Evolutionary conservation across 176 grass and related monocot species (phyloP).

Genomic region (Microstegium vimineum): DNA sequence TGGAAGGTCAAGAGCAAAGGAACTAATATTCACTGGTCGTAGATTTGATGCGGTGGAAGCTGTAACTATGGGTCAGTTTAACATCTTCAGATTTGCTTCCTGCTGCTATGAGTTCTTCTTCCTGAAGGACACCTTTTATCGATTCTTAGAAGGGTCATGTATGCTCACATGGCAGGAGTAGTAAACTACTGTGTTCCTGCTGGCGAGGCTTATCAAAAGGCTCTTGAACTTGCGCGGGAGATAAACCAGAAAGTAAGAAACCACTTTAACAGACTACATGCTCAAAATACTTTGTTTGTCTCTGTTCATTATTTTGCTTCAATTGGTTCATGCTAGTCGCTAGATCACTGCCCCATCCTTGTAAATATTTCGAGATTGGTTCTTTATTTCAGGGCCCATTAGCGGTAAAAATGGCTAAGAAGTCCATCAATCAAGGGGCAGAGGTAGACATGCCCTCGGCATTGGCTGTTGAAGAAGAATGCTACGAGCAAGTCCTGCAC

Average conservation of each 20-base stretch:
- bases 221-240: slow-evolving; percentile 69
- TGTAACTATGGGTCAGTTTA: slow-evolving; percentile 48
- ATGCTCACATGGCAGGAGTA: slow-evolving; percentile 46
- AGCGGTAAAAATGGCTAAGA: slow-evolving; percentile 89
- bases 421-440: slow-evolving; percentile 62
- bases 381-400: slow-evolving; percentile 62
- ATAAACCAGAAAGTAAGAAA: slow-evolving; percentile 78
- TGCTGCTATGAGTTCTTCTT: slow-evolving; percentile 11
- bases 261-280: not conserved
- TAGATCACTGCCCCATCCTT: not conserved
- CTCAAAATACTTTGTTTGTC: not conserved
- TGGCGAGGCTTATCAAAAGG: slow-evolving; percentile 62
- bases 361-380: not conserved
- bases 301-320: not conserved
- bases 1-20: slow-evolving; percentile 78
- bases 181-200: slow-evolving; percentile 83
- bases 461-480: slow-evolving; percentile 67
- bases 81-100: not conserved
- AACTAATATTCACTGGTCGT: slow-evolving; percentile 85
- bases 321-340: not conserved
- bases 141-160: not conserved
- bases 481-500: slow-evolving; percentile 70
- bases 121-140: not conserved
- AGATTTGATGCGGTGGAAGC: slow-evolving; percentile 76
- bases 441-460: slow-evolving; percentile 52